Evolutionary conservation across 371 early-diverging fungal species (phyloP).

Genomic region (Actinomucor elegans): DNA sequence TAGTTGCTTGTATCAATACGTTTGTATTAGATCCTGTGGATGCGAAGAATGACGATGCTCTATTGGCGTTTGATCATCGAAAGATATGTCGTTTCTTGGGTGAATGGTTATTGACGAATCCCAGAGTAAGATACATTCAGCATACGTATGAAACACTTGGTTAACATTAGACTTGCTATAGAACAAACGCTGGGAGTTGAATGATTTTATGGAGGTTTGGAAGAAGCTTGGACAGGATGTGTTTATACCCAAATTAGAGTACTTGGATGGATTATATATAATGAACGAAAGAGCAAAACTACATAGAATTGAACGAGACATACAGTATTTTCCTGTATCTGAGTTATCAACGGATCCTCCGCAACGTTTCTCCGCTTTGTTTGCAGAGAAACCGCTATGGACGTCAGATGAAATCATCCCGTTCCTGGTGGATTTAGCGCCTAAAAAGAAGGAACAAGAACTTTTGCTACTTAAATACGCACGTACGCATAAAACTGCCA

Average conservation of each 20-base stretch:
- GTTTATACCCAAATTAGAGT: conserved; percentile 30
- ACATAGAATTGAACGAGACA: conserved; percentile 20
- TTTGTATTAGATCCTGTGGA: conserved; percentile 12
- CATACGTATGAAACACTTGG: background rate
- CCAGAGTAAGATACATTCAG: conserved; percentile 9
- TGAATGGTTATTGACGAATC: conserved; percentile 27
- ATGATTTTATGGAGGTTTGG: conserved; percentile 53
- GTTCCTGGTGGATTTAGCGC: conserved; percentile 51
- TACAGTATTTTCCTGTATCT: conserved; percentile 50
- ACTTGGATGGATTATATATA: conserved; percentile 26
- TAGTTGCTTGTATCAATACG: conserved; percentile 28
- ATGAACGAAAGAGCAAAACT: conserved; percentile 19
- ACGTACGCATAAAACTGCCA: conserved; percentile 23
- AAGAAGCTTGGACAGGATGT: conserved; percentile 33
- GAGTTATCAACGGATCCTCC: conserved; percentile 55
- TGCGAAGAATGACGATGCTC: background rate
- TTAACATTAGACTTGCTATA: conserved; percentile 1
- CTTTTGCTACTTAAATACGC: conserved; percentile 50
- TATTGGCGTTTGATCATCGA: conserved; percentile 20
- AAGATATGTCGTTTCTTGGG: conserved; percentile 45
- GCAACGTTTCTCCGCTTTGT: conserved; percentile 50
- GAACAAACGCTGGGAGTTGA: conserved; percentile 51
- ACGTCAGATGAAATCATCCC: conserved; percentile 50
- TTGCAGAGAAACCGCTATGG: conserved; percentile 54
- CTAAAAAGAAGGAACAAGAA: conserved; percentile 51